Base-by-base conservation (phyloP, 768 basidiomycete genomes). In the Russula earlei region DNA sequence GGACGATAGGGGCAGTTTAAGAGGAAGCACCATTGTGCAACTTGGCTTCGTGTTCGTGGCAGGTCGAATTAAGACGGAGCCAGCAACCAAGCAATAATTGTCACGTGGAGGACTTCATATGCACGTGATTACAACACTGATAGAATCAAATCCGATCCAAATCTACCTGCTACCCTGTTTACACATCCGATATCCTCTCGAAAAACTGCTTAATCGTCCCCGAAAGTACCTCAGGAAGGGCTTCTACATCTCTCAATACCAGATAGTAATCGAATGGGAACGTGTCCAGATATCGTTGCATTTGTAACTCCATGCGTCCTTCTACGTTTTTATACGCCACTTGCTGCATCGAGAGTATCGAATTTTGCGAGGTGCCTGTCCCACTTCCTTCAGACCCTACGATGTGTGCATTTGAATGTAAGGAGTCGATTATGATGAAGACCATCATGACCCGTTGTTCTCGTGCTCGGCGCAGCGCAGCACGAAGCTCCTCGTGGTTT, bases 181-280 rank as follows among this genome's bases (percentile, higher is more conserved):
- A 57, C 19, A 47, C 79, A 62, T 87, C 89, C 9, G 86, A 84
- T 52, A 90, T 78, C 53, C 85, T 77, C 68, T 91, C 88, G 62
- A 92, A 91, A 67, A 92, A 99, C 68, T 98, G 93, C 65, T 88
- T 86, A 57, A 99, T 71, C 2, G 91, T 96, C 45, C 83, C 82
- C 20, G 88, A 78, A 62, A 99, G 72, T 12, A 96, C 90, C 53
- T 93, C 88, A 3, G 96, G 95, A 36, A 99, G 71, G 17, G 91
- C 84, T 69, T 95, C 92, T 42, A 95, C 91, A 61, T 87, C 81
- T 56, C 93, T 75, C 49, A 99, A 69, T n/a, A 99, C 84, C 46
- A 97, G 86, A 63, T 92, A 98, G 66, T 94, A 95, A 71, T 97
- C 91, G 72, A 98, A 98, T 0, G 96, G 96, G 79, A 98, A 97